phyloP scores from a whole-genome alignment of 768 basidiomycete species.

The Gloeopeniophorella convolvens region DNA sequence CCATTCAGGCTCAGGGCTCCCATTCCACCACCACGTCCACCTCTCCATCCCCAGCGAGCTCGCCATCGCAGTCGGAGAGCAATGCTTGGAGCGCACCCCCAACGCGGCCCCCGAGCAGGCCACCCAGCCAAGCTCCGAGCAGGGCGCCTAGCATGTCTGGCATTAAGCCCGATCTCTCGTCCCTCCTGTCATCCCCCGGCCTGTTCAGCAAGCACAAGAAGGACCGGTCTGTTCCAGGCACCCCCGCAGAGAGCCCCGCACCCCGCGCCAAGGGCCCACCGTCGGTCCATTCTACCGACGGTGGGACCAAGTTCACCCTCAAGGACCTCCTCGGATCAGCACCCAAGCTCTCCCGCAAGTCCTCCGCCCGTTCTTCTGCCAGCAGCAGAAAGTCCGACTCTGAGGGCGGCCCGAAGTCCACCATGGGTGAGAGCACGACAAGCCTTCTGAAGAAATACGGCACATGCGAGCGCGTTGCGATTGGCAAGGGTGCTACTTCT shows the following conservation, averaged over 20 bases:
- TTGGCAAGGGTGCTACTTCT: constrained; percentile 97
- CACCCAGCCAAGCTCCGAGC: constrained; percentile 41
- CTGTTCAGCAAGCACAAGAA: constrained; percentile 9
- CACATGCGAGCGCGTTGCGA: constrained; percentile 92
- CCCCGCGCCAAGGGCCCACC: constrained; percentile 28
- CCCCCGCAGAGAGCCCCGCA: constrained; percentile 8
- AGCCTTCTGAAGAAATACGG: constrained; percentile 88
- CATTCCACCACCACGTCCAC: constrained; percentile 36
- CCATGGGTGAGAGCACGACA: constrained; percentile 45
- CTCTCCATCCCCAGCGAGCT: constrained; percentile 34
- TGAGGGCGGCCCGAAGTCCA: constrained; percentile 42
- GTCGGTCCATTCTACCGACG: constrained; percentile 49
- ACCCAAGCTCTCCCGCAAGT: constrained; percentile 68
- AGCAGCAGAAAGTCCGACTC: constrained; percentile 66
- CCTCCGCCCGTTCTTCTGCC: constrained; percentile 63
- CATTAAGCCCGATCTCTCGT: constrained; percentile 16
- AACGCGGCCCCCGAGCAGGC: constrained; percentile 52
- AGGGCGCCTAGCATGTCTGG: constrained; percentile 32
- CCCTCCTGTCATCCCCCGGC: constrained; percentile 2
- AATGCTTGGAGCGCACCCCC: constrained; percentile 58
- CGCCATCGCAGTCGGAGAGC: constrained; percentile 50
- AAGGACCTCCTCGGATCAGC: constrained; percentile 72
- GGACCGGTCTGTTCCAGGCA: constrained; percentile 1
- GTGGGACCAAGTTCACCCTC: constrained; percentile 72
- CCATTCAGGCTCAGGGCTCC: constrained; percentile 23